Base-by-base conservation (phyloP, 2,329 filamentous ascomycete genomes). In the Dryadomyces quercus-mongolicae region DNA sequence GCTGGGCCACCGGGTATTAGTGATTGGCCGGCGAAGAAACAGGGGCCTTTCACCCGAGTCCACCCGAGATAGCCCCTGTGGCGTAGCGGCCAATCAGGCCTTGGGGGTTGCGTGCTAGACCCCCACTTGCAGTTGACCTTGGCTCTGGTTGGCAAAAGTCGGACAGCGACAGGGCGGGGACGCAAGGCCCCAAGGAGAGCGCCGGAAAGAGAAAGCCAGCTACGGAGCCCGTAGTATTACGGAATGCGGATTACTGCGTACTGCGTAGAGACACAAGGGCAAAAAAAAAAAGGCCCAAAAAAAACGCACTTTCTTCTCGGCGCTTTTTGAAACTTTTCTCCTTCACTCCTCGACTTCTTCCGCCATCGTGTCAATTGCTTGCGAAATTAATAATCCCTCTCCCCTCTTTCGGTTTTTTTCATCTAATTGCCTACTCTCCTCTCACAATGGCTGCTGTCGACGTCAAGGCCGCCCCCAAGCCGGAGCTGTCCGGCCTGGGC, bases 401-500 rank as follows among this genome's bases (percentile, higher is more conserved):
- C 12, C 47, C 40, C 47, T 8, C 53, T n/a, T n/a, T n/a, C n/a
- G n/a, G n/a, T n/a, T n/a, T n/a, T n/a, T n/a, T n/a, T n/a, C n/a
- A n/a, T n/a, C n/a, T n/a, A n/a, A n/a, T n/a, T n/a, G n/a, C n/a
- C n/a, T n/a, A n/a, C 49, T 40, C 12, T 47, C 40, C 47, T 8
- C 53, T 65, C 67, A 67, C 67, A 71, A 75, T 76, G 74, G 68
- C 74, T 68, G 69, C 73, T 55, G 68, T 70, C 63, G 65, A 71
- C 62, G 67, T 71, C 64, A 66, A 71, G 66, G 67, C 68, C 62
- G 67, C 67, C 61, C 63, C 63, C 55, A 59, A 66, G 60, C 69
- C 60, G 49, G 55, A 74, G 69, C 70, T 71, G 59, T 68, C 67
- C 60, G 75, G 74, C 62, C 5, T 90, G 62, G 76, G 71, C 57